A percentile compares a stretch with the other conserved stretches of the same genome.
These are phyloP conservation scores for Lentinula sp. DNA, from an alignment of 768 basidiomycete genomes.

Conservation along the genomic window DNA sequence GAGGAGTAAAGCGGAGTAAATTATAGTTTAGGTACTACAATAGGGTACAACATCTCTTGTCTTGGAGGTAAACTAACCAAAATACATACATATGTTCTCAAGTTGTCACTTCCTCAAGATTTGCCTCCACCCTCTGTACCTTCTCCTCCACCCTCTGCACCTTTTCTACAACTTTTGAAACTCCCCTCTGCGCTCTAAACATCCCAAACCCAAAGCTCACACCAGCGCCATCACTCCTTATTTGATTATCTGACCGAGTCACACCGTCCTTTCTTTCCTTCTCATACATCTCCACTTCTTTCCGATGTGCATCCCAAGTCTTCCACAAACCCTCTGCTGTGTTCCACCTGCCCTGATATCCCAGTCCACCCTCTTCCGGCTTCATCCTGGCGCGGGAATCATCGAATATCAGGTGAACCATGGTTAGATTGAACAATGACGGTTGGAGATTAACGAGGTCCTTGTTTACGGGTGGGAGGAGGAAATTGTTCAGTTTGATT, in stretches of 20 bases:
- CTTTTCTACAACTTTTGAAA: constrained; percentile 5
- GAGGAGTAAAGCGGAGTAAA: no score
- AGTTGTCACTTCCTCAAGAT: neutral
- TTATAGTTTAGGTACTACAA: no score
- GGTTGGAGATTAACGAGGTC: constrained; percentile 56
- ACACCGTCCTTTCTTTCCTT: constrained; percentile 7
- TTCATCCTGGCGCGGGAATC: constrained; percentile 57
- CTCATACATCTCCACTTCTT: constrained; percentile 8
- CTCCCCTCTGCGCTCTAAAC: constrained; percentile 6
- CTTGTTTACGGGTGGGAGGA: constrained; percentile 37
- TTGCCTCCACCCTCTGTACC: neutral
- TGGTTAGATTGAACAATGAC: constrained; percentile 45
- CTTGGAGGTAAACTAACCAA: no score
- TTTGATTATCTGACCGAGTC: constrained; percentile 25
- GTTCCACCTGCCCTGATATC: constrained; percentile 53
- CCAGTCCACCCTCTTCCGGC: constrained; percentile 55
- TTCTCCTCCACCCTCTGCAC: neutral
- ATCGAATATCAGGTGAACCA: constrained; percentile 55
- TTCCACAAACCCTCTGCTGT: constrained; percentile 54
- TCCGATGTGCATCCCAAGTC: constrained; percentile 44
- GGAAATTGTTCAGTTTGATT: constrained; percentile 14
- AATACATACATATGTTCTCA: no score
- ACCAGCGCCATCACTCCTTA: constrained; percentile 35
- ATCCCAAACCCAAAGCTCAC: constrained; percentile 38
- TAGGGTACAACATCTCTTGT: no score